A percentile compares a stretch with the other conserved stretches of the same genome.
These are phyloP conservation scores for Rasamsonia emersonii DNA, from an alignment of 2,329 filamentous ascomycete species.

Conservation along the genomic window DNA sequence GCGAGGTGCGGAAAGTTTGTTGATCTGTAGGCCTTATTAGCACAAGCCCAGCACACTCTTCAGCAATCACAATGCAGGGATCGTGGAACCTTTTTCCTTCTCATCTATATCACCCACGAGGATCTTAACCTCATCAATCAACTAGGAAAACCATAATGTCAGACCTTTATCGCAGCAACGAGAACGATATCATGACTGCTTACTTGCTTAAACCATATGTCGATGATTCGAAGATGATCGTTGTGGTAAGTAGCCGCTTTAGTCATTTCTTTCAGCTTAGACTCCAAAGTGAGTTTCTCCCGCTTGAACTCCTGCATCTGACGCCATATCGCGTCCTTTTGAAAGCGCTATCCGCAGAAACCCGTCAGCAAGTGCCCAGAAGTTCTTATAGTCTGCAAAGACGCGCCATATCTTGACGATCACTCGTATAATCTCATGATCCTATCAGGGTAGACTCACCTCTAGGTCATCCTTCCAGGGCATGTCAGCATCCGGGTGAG, in stretches of 20 bases:
- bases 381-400: conserved; percentile 21
- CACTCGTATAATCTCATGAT: too few species aligned
- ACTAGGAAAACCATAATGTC: conserved; percentile 14
- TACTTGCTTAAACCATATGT: conserved; percentile 93
- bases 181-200: conserved; percentile 20
- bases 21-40: conserved; percentile 11
- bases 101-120: conserved; percentile 24
- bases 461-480: conserved; percentile 63
- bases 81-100: conserved; percentile 20
- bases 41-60: background rate
- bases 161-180: conserved; percentile 2
- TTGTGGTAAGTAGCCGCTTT: conserved; percentile 76
- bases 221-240: conserved; percentile 82
- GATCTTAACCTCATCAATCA: conserved; percentile 41
- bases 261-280: conserved; percentile 69
- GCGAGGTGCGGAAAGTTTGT: conserved; percentile 41
- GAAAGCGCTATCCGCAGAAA: conserved; percentile 57
- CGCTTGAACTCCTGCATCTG: conserved; percentile 98
- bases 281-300: conserved; percentile 73
- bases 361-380: conserved; percentile 28
- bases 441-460: conserved; percentile 51
- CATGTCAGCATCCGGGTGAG: conserved; percentile 59
- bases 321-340: conserved; percentile 93
- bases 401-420: too few species aligned
- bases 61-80: conserved; percentile 4